A percentile compares a stretch with the other conserved stretches of the same genome.
These are phyloP conservation scores for Capsicum pubescens DNA, from an alignment of 257 asterid species.

Conservation along the genomic window DNA sequence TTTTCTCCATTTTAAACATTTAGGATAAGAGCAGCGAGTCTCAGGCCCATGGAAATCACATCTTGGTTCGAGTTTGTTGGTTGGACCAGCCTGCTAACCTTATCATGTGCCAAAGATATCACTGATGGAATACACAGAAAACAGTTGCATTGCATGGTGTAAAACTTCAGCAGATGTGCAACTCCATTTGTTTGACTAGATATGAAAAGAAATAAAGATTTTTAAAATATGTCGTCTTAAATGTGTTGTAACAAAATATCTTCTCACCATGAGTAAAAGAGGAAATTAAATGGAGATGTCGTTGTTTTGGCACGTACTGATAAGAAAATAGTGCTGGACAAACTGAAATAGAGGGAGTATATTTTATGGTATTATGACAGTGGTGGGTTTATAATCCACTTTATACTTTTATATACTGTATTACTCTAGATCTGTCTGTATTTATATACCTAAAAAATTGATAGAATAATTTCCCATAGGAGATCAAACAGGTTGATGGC, in stretches of 20 bases:
- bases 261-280: too few species aligned
- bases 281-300: neutral
- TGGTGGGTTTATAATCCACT: neutral
- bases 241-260: too few species aligned
- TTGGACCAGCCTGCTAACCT: neutral
- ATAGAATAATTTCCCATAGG: neutral
- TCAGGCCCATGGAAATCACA: neutral
- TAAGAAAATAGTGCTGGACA: neutral
- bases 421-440: neutral
- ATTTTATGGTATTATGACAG: neutral
- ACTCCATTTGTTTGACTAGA: too few species aligned
- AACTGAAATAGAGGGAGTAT: neutral
- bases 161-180: too few species aligned
- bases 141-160: neutral
- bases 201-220: too few species aligned
- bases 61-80: slow-evolving; percentile 13
- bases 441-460: neutral
- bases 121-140: neutral
- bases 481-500: neutral
- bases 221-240: too few species aligned
- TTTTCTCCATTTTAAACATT: neutral
- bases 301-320: neutral
- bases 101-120: neutral
- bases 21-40: neutral
- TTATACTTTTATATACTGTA: neutral